Percentiles rank a stretch among this genome's conserved stretches.
phyloP scores from a whole-genome alignment of 2,329 filamentous ascomycete species.

The Apiospora sp. region DNA sequence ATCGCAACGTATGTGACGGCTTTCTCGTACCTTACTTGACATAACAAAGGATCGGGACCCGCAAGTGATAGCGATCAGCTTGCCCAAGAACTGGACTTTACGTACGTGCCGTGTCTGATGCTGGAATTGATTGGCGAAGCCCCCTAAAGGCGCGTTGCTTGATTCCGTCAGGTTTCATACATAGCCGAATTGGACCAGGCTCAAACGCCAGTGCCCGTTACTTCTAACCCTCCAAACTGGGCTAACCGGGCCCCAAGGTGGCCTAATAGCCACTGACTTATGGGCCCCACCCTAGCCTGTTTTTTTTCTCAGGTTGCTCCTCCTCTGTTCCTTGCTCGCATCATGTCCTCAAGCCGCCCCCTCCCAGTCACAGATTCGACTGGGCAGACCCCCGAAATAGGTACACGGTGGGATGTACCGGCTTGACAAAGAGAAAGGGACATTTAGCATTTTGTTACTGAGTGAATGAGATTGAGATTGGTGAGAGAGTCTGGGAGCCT shows the following conservation, averaged over 20 bases:
- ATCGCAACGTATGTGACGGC: background rate
- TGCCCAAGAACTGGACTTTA: background rate
- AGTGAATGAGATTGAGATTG: background rate
- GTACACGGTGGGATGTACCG: background rate
- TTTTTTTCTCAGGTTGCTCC: slow-evolving; percentile 4
- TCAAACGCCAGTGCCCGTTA: slow-evolving; percentile 21
- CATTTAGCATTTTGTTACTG: background rate
- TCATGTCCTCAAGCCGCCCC: slow-evolving; percentile 17
- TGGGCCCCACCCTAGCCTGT: slow-evolving; percentile 13
- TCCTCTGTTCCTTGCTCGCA: slow-evolving; percentile 16
- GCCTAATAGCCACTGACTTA: slow-evolving; percentile 19
- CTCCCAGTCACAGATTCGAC: slow-evolving; percentile 6
- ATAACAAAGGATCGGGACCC: background rate
- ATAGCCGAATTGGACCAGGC: slow-evolving; percentile 18
- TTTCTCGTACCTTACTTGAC: background rate
- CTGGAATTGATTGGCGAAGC: background rate
- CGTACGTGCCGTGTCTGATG: background rate
- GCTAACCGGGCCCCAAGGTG: slow-evolving; percentile 13
- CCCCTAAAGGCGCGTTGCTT: slow-evolving; percentile 18
- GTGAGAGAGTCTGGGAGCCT: background rate
- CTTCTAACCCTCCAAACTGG: slow-evolving; percentile 21
- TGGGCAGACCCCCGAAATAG: background rate
- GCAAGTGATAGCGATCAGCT: background rate
- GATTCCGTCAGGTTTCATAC: slow-evolving; percentile 14
- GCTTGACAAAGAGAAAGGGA: background rate